phyloP scores from a whole-genome alignment of 2,329 filamentous ascomycete species.

The Colletotrichum somersetense region DNA sequence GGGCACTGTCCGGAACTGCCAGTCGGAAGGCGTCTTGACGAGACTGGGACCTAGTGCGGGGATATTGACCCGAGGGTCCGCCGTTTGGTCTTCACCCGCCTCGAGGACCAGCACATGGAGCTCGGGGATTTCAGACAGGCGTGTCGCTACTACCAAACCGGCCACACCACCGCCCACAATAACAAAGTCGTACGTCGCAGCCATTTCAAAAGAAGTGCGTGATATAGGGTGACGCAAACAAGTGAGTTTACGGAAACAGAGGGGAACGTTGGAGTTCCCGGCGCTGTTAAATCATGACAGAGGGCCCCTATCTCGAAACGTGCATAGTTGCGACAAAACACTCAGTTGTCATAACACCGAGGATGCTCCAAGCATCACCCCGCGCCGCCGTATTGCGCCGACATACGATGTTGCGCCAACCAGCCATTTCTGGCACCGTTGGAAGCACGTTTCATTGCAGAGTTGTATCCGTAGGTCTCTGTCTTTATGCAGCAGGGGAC shows the following conservation, averaged over 20 bases:
- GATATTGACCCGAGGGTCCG: conserved; percentile 45
- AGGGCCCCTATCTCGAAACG: conserved; percentile 2
- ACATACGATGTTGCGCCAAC: conserved; percentile 4
- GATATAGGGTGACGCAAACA: conserved; percentile 11
- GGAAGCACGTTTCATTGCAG: conserved; percentile 31
- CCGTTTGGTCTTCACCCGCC: conserved; percentile 46
- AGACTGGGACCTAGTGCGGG: conserved; percentile 47
- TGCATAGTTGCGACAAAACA: conserved; percentile 16
- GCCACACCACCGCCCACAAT: conserved; percentile 42
- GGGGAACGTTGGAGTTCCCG: conserved; percentile 6
- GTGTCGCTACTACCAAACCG: conserved; percentile 39
- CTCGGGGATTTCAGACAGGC: conserved; percentile 42
- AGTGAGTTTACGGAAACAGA: conserved; percentile 1
- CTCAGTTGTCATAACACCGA: conserved; percentile 4
- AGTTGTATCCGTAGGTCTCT: conserved; percentile 31
- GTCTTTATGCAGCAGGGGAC: conserved; percentile 28
- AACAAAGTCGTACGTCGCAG: conserved; percentile 43
- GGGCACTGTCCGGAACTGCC: conserved; percentile 46
- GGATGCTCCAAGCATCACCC: conserved; percentile 31
- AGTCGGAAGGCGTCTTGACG: conserved; percentile 45
- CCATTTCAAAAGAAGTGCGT: conserved; percentile 31
- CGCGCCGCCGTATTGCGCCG: conserved; percentile 22
- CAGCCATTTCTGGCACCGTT: conserved; percentile 34
- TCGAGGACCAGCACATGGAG: conserved; percentile 48
- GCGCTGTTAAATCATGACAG: conserved; percentile 36